phyloP scores from a whole-genome alignment of 2,329 filamentous ascomycete genomes.

The Rutstroemia sp. region DNA sequence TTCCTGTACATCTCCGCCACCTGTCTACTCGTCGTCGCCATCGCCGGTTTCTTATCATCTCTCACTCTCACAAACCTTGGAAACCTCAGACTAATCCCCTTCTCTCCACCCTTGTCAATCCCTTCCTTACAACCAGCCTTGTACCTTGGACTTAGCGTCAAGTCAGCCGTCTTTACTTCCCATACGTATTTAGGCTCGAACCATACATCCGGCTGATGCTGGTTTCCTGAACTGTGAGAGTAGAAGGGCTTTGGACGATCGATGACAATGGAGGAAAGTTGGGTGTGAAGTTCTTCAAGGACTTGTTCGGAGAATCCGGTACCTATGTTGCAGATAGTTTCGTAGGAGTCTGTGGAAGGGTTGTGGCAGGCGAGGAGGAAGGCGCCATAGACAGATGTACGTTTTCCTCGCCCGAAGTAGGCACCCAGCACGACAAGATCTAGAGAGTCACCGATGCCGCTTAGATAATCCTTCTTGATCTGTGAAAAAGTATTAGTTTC shows the following conservation, averaged over 20 bases:
- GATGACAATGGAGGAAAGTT: slow-evolving; percentile 72
- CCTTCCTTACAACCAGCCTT: slow-evolving; percentile 83
- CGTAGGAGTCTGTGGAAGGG: slow-evolving; percentile 68
- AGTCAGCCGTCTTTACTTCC: slow-evolving; percentile 95
- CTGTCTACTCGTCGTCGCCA: slow-evolving; percentile 76
- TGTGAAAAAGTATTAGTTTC: slow-evolving; percentile 28
- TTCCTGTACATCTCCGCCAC: slow-evolving; percentile 96
- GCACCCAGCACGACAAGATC: slow-evolving; percentile 94
- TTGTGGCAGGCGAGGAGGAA: slow-evolving; percentile 96
- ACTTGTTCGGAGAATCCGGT: slow-evolving; percentile 94
- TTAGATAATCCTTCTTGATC: slow-evolving; percentile 97
- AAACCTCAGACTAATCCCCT: slow-evolving; percentile 83
- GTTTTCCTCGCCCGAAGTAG: slow-evolving; percentile 91
- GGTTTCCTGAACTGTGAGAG: slow-evolving; percentile 70
- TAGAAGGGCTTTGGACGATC: slow-evolving; percentile 94
- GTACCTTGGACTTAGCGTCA: slow-evolving; percentile 88
- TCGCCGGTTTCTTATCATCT: slow-evolving; percentile 92
- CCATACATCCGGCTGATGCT: slow-evolving; percentile 98
- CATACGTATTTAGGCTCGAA: slow-evolving; percentile 92
- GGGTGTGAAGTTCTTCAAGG: slow-evolving; percentile 75
- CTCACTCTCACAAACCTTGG: slow-evolving; percentile 85
- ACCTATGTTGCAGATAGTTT: slow-evolving; percentile 97
- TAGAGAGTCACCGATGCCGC: slow-evolving; percentile 88
- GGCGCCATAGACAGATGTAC: slow-evolving; percentile 89
- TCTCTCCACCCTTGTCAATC: slow-evolving; percentile 60